These are phyloP conservation scores for Candida nanaspora DNA, from an alignment of 805 yeast genomes.

Conservation along the genomic window DNA sequence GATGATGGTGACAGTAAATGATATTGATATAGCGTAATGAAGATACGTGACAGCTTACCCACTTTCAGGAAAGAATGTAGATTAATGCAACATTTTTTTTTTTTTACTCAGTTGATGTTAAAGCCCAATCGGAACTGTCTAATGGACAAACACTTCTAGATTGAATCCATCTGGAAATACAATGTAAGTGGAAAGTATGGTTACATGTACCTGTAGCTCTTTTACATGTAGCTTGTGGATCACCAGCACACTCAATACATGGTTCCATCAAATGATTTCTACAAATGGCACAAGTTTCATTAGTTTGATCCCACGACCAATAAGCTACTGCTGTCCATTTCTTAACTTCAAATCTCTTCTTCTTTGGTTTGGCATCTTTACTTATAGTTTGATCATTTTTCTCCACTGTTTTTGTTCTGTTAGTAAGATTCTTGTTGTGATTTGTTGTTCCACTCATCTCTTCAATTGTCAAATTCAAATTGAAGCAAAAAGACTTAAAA, in stretches of 20 bases:
- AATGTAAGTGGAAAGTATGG: constrained; percentile 97
- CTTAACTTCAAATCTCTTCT: constrained; percentile 83
- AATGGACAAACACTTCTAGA: constrained; percentile 95
- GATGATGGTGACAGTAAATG: too few species aligned
- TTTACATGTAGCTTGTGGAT: constrained; percentile 64
- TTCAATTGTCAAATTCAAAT: too few species aligned
- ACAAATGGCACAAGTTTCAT: constrained; percentile 95
- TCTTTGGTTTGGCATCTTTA: constrained; percentile 26
- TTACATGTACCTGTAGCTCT: constrained; percentile 98
- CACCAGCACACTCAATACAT: constrained; percentile 83
- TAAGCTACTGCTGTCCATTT: constrained; percentile 99
- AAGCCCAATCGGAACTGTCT: constrained; percentile 82
- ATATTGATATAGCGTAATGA: too few species aligned
- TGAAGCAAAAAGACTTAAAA: neutral
- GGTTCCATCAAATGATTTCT: constrained; percentile 97
- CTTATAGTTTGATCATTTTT: constrained; percentile 1
- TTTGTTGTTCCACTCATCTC: too few species aligned
- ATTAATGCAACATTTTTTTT: too few species aligned
- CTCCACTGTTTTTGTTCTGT: neutral
- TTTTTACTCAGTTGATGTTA: neutral
- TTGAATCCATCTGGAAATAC: constrained; percentile 91
- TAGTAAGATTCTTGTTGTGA: too few species aligned
- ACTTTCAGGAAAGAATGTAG: too few species aligned
- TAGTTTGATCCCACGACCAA: constrained; percentile 88
- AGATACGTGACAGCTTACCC: too few species aligned